Percentiles rank a stretch among this genome's conserved stretches.
Evolutionary conservation across 1,139 yeast species (phyloP).

Genomic region (Oligophagozyma castellii): DNA sequence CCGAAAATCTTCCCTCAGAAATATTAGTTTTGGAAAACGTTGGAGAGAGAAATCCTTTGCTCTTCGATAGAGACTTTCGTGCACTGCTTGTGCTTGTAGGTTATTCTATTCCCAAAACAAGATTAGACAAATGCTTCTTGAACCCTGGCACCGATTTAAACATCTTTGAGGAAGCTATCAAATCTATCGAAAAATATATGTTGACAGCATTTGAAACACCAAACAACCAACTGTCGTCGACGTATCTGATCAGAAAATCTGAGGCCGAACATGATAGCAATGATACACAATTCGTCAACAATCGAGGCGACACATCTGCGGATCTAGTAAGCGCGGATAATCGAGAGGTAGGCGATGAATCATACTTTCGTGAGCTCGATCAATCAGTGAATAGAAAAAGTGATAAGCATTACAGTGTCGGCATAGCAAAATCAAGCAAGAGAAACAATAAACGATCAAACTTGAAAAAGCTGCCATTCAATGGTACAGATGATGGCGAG

Average conservation of each 20-base stretch:
- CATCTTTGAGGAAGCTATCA: constrained; percentile 8
- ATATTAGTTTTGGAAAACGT: constrained; percentile 4
- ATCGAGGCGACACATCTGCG: too few relatives aligned
- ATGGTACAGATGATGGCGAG: constrained; percentile 7
- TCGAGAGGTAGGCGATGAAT: constrained; percentile 12
- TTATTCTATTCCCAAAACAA: constrained; percentile 14
- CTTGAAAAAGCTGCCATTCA: constrained; percentile 5
- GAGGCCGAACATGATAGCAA: constrained; percentile 4
- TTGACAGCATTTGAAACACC: constrained; percentile 20
- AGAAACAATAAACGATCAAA: constrained; percentile 4
- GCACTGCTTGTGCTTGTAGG: constrained; percentile 18
- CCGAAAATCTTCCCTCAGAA: constrained; percentile 9
- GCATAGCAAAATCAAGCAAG: constrained; percentile 14
- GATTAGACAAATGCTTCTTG: constrained; percentile 14
- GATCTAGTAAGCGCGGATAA: constrained; percentile 8
- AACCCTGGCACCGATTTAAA: constrained; percentile 9
- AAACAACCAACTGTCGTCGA: constrained; percentile 18
- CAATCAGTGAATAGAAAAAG: constrained; percentile 2
- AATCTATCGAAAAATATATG: constrained; percentile 13
- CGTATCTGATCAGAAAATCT: constrained; percentile 13
- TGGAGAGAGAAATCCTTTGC: constrained; percentile 7
- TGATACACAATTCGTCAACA: constrained; percentile 11
- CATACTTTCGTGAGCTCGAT: constrained; percentile 19
- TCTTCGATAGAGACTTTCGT: constrained; percentile 20
- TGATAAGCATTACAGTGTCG: constrained; percentile 8